Evolutionary conservation across 441 rosid genomes (phyloP).

Genomic region (Erodium trifolium): DNA sequence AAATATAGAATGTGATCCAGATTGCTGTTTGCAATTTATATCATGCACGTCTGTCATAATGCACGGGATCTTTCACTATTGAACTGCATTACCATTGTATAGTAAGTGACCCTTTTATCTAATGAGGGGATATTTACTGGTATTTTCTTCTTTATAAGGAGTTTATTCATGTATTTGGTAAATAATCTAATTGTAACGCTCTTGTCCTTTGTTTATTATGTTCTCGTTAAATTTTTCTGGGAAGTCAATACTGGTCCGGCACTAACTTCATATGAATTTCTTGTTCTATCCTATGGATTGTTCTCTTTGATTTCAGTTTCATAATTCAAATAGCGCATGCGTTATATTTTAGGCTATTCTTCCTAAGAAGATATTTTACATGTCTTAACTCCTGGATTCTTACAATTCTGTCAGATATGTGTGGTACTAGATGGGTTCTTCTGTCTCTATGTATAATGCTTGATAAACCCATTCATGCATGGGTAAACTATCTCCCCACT

Average conservation of each 20-base stretch:
- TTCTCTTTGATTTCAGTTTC: neutral
- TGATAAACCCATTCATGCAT: neutral
- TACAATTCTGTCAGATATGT: neutral
- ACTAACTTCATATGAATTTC: neutral
- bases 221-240: neutral
- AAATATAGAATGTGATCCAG: too few species aligned
- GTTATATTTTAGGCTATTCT: neutral
- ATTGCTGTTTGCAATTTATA: too few species aligned
- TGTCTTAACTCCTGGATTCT: neutral
- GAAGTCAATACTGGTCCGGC: neutral
- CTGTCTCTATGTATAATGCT: neutral
- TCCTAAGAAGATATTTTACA: neutral
- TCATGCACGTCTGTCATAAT: neutral
- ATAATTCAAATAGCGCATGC: neutral
- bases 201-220: neutral
- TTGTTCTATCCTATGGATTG: neutral
- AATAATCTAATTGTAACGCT: neutral
- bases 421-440: neutral
- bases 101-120: neutral
- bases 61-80: neutral
- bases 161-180: neutral
- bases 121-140: neutral
- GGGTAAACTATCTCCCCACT: neutral
- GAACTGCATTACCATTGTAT: neutral
- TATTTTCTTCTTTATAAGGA: neutral